A percentile compares a stretch with the other conserved stretches of the same genome.
Evolutionary conservation across 1,284 basidiomycete genomes (phyloP).

Genomic region (Kalmanozyma brasiliensis): DNA sequence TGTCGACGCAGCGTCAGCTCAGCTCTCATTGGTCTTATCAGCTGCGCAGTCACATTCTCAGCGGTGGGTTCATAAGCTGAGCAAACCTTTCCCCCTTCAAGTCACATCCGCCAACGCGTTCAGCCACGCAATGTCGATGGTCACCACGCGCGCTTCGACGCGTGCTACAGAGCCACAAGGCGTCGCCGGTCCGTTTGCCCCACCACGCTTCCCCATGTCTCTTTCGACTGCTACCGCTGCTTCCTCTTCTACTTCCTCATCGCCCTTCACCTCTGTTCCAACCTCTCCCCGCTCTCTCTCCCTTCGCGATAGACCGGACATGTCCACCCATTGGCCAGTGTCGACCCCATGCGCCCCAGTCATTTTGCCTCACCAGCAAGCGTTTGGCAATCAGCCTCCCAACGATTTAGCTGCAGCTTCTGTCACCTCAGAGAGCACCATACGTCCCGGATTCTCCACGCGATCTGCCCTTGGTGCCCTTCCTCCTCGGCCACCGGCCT

Average conservation of each 20-base stretch:
- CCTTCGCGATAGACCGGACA: conserved; percentile 8
- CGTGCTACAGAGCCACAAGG: conserved; percentile 14
- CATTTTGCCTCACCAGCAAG: background rate
- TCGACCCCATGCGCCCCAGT: conserved; percentile 5
- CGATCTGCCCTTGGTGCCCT: conserved; percentile 24
- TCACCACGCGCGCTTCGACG: conserved; percentile 26
- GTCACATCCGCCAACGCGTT: conserved; percentile 4
- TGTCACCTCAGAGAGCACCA: background rate
- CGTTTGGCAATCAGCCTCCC: conserved; percentile 10
- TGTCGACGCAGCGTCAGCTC: background rate
- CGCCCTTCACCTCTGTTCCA: background rate
- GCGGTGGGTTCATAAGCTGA: too few species aligned
- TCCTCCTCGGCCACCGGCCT: background rate
- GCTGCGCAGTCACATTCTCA: conserved; percentile 2
- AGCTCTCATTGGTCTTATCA: conserved; percentile 6
- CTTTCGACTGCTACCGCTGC: conserved; percentile 1
- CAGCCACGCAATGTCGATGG: conserved; percentile 12
- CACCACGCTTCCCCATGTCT: conserved; percentile 6
- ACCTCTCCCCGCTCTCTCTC: conserved; percentile 3
- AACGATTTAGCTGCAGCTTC: background rate
- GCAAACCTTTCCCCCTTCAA: background rate
- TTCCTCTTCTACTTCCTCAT: conserved; percentile 5
- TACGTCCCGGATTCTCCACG: conserved; percentile 17
- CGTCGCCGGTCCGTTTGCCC: conserved; percentile 19
- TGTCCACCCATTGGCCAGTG: conserved; percentile 5